These are phyloP conservation scores for Geosiphon pyriformis DNA, from an alignment of 192 early-diverging fungal genomes.

Conservation along the genomic window DNA sequence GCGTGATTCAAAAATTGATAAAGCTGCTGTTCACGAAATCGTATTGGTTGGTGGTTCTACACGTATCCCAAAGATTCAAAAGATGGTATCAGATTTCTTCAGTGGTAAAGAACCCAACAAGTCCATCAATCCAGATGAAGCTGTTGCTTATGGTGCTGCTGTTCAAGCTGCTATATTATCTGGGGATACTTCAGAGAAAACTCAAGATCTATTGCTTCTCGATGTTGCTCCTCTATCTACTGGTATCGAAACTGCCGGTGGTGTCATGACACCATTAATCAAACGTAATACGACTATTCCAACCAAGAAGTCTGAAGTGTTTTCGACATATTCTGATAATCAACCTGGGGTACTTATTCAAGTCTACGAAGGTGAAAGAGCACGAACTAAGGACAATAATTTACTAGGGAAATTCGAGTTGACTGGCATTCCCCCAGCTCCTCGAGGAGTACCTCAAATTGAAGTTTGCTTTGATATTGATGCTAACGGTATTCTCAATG, in stretches of 20 bases:
- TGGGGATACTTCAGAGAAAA: conserved; percentile 95
- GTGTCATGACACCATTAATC: conserved; percentile 97
- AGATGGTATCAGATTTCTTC: conserved; percentile 97
- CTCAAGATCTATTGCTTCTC: conserved; percentile 88
- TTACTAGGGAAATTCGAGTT: conserved; percentile 97
- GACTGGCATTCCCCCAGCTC: conserved; percentile 93
- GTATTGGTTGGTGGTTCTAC: conserved; percentile 98
- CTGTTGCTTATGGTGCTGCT: conserved; percentile 97
- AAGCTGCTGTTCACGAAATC: conserved; percentile 85
- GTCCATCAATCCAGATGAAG: conserved; percentile 99
- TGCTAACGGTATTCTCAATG: conserved; percentile 97
- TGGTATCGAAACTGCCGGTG: conserved; percentile 98
- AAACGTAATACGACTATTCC: conserved; percentile 97
- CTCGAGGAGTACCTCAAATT: conserved; percentile 95
- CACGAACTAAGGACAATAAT: conserved; percentile 98
- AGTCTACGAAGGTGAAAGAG: conserved; percentile 97
- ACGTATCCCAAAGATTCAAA: conserved; percentile 99
- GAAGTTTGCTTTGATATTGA: conserved; percentile 97
- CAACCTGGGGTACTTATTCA: conserved; percentile 97
- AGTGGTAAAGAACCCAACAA: conserved; percentile 99
- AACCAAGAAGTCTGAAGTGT: conserved; percentile 96
- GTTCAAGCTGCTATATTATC: conserved; percentile 97
- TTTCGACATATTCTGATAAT: conserved; percentile 98
- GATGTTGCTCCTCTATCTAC: conserved; percentile 96
- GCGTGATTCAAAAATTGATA: conserved; percentile 94